A percentile compares a stretch with the other conserved stretches of the same genome.
Evolutionary conservation across 192 early-diverging fungal genomes (phyloP).

Genomic region (Coemansia sp.): DNA sequence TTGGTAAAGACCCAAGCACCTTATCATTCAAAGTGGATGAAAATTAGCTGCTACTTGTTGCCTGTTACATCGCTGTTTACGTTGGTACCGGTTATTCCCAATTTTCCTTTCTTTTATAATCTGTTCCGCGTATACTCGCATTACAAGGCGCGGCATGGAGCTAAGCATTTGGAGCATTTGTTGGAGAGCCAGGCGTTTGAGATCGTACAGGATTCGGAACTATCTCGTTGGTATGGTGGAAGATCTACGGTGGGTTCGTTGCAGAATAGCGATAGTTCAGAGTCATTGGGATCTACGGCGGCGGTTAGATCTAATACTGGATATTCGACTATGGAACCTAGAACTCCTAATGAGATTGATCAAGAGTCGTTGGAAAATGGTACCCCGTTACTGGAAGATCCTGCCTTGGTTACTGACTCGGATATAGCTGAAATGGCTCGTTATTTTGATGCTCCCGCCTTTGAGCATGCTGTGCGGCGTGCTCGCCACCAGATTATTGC

Average conservation of each 20-base stretch:
- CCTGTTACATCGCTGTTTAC: slow-evolving; percentile 72
- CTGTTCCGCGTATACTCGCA: slow-evolving; percentile 79
- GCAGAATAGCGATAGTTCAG: neutral
- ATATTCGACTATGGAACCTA: slow-evolving; percentile 12
- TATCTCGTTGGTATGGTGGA: slow-evolving; percentile 36
- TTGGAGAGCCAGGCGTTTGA: slow-evolving; percentile 37
- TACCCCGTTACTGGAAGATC: slow-evolving; percentile 28
- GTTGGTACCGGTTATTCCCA: slow-evolving; percentile 73
- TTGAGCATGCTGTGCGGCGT: slow-evolving; percentile 58
- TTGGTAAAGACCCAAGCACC: slow-evolving; percentile 59
- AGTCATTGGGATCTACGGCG: slow-evolving; percentile 5
- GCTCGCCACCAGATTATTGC: slow-evolving; percentile 62
- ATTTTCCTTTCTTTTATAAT: slow-evolving; percentile 80
- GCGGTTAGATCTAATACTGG: slow-evolving; percentile 7
- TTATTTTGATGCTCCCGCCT: slow-evolving; percentile 48
- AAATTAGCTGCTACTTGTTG: slow-evolving; percentile 65
- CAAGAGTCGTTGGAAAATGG: slow-evolving; percentile 37
- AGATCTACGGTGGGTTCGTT: neutral
- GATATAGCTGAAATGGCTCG: slow-evolving; percentile 45
- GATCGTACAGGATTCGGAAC: slow-evolving; percentile 39
- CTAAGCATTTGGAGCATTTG: slow-evolving; percentile 47
- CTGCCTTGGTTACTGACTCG: slow-evolving; percentile 35
- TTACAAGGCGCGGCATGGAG: slow-evolving; percentile 72
- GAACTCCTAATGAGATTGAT: slow-evolving; percentile 13
- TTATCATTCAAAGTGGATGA: slow-evolving; percentile 75